phyloP scores from a whole-genome alignment of 345 rosid genomes.

The Rhodomyrtus tomentosa region DNA sequence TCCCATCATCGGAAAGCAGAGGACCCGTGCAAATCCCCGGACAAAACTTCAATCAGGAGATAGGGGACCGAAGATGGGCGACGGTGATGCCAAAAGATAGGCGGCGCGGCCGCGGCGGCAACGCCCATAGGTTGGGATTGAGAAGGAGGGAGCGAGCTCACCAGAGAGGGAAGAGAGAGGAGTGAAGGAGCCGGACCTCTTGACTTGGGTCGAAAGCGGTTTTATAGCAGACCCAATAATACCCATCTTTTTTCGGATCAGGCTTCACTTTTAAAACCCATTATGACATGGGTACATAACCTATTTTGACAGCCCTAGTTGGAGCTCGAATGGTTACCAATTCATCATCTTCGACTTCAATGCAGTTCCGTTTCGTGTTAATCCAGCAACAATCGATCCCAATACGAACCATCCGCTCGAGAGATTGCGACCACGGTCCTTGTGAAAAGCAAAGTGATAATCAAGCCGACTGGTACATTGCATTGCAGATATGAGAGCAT shows the following conservation, averaged over 20 bases:
- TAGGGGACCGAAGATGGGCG: not conserved
- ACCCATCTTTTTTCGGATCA: not conserved
- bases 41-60: not conserved
- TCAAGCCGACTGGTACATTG: not conserved
- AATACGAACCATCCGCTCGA: not conserved
- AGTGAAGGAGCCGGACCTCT: not conserved
- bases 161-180: too few species aligned
- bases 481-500: not conserved
- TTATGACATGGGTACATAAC: accelerated
- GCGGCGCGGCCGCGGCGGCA: not conserved
- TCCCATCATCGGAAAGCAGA: accelerated
- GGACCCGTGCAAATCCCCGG: not conserved
- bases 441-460: not conserved
- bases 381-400: not conserved
- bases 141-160: not conserved
- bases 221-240: not conserved
- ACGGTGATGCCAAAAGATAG: not conserved
- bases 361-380: not conserved
- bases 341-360: not conserved
- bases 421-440: not conserved
- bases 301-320: not conserved
- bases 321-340: not conserved
- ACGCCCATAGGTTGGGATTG: not conserved
- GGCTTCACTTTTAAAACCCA: not conserved
- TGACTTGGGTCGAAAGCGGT: not conserved